Conservation (phyloP, 495 filamentous ascomycete genomes). For the Penicillium verhagenii region DNA sequence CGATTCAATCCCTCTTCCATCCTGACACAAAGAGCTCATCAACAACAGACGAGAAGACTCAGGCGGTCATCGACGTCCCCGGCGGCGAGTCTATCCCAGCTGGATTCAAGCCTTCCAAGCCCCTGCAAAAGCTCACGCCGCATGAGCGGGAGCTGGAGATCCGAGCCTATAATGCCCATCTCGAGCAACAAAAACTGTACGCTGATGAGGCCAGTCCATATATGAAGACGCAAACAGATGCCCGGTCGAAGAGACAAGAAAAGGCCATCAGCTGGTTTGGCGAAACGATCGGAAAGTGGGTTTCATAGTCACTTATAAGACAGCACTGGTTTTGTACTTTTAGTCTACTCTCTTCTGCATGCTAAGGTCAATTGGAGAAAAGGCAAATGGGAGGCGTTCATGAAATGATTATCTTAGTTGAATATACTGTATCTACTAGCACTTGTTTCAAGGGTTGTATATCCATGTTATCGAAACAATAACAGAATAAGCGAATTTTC, state of each 20-base stretch:
- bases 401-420: not conserved
- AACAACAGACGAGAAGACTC: not conserved
- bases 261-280: constrained; percentile 58
- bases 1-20: constrained; percentile 41
- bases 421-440: not conserved
- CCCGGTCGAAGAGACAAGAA: constrained; percentile 55
- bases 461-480: too few relatives aligned
- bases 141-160: constrained; percentile 67
- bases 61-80: constrained; percentile 29
- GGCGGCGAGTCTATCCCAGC: constrained; percentile 35
- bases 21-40: constrained; percentile 25
- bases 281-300: constrained; percentile 48
- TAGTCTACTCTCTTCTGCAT: constrained; percentile 2
- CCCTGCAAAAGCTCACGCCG: constrained; percentile 57
- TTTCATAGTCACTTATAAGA: constrained; percentile 24
- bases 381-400: not conserved
- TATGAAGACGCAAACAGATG: constrained; percentile 56
- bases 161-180: constrained; percentile 58
- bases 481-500: too few relatives aligned
- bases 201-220: constrained; percentile 51
- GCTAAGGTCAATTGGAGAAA: not conserved
- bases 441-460: too few relatives aligned
- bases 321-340: not conserved
- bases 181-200: constrained; percentile 55
- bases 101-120: constrained; percentile 48